Percentiles rank a stretch among this genome's conserved stretches.
phyloP scores from a whole-genome alignment of 1,139 yeast genomes.

The Kurtzmaniella natalensis region DNA sequence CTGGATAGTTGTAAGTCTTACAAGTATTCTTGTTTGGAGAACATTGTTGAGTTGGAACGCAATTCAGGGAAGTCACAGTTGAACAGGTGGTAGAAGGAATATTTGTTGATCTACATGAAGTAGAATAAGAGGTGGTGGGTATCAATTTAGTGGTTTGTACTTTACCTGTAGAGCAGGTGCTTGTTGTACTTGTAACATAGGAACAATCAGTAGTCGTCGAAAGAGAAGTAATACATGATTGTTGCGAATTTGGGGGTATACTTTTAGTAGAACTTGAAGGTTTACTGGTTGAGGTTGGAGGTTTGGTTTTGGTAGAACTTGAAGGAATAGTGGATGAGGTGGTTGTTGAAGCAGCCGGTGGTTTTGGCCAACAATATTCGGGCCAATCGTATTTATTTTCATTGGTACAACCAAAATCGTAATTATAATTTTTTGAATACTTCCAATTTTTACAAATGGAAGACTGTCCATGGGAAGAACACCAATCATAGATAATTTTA shows the following conservation, averaged over 20 bases:
- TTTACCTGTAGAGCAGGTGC: neutral
- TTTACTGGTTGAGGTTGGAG: neutral
- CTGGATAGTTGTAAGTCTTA: constrained; percentile 4
- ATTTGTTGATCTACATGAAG: neutral
- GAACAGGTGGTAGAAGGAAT: neutral
- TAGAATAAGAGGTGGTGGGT: neutral
- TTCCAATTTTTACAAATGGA: constrained; percentile 2
- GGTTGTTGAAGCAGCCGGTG: constrained; percentile 4
- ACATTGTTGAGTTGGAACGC: constrained; percentile 5
- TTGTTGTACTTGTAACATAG: neutral
- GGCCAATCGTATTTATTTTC: constrained; percentile 7
- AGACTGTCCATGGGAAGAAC: constrained; percentile 1
- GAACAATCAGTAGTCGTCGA: constrained; percentile 1
- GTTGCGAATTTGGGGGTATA: too few species aligned
- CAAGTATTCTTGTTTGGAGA: constrained; percentile 5
- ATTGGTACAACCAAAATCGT: constrained; percentile 5
- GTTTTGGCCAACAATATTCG: constrained; percentile 8
- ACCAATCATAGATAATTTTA: constrained; percentile 5
- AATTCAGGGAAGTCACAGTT: neutral
- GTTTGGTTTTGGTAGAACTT: neutral
- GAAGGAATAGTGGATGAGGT: neutral
- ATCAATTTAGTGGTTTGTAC: neutral
- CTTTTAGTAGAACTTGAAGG: neutral
- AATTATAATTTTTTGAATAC: constrained; percentile 1
- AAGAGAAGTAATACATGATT: neutral